Evolutionary conservation across 192 early-diverging fungal species (phyloP), one percentile per base, ranked within the genome.

Genomic region (Entomortierella chlamydospora): DNA sequence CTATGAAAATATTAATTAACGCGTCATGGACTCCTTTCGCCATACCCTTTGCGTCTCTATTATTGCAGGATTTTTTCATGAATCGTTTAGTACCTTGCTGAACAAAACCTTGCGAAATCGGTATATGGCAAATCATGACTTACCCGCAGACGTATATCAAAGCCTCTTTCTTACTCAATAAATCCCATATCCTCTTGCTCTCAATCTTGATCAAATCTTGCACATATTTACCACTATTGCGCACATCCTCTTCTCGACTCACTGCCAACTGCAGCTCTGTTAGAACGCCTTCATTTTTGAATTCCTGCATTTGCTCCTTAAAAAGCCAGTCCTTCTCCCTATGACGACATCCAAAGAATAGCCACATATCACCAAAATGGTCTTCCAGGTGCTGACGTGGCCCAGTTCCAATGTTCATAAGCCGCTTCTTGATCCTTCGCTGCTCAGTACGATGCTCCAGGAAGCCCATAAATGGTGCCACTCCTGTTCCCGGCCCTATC

Each of bases 381-480:
- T 78, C 77, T 17, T 63, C 73, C 28, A 86, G 59, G 81, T 80
- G 55, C 37, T 81, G 50, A 33, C 61, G 61, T 41, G 66, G 31
- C 15, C 57, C 45, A 11, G 43, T 55, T 61, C 73, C 78, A 29
- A 81, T 66, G 42, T 72, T 71, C 41, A 28, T 47, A 50, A 64
- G 72, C 50, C 67, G 82, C 81, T 58, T 79, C 53, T 72, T 73
- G 26, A 87, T 81, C 43, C 64, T 62, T 29, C 83, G 83, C 55
- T 89, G 84, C 0, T 68, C 50, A 20, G 86, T 85, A 51, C 94
- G 88, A 57, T 97, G 91, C 73, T 96, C 85, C 37, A 98, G 81
- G 69, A 98, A 98, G 1, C 94, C 92, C 30, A 96, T 84, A 51
- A 98, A 97, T 0, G 98, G 97, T 10, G 97, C 93, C n/a, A 99